Evolutionary conservation across 225 moss, liverwort and hornwort species (phyloP), one percentile per base, ranked within the genome.

Genomic region (Asterella californica): DNA sequence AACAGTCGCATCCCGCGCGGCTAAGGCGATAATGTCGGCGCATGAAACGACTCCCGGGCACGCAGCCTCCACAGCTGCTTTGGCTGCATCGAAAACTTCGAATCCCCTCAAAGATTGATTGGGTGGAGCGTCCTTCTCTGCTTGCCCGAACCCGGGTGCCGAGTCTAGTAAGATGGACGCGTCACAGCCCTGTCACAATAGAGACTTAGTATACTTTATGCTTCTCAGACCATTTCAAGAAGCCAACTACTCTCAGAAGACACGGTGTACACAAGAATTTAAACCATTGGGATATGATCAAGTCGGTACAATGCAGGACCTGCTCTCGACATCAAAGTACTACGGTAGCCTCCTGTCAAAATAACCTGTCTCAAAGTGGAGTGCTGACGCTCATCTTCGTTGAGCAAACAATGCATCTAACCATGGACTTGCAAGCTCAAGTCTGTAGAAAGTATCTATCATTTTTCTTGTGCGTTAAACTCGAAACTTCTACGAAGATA

Each of bases 21-120:
- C 90, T 32, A 85, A 87, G 9, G 91, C 89, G 37, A 93, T 49
- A 19, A 93, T 90, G 29, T 93, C 88, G 17, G 91, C 87, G 76
- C 92, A 93, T 0, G 91, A 93, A 7, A 93, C 90, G 0, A 85
- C 32, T 0, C 89, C 89, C 0, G 89, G 93, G 46, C 93, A 93
- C 0, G 82, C 90, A 19, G 82, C 70, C 68, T 93, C 93, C 22
- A 93, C 88, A 45, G 90, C 91, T 15, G 83, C 87, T 79, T 93
- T 93, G 34, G 89, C 87, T 1, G 87, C 85, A 25, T 93, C 93
- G 11, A 91, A 79, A 53, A 49, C 87, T 59, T 74, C 15, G 1
- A 78, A 83, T 1, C 86, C 86, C 64, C 86, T 69, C 69, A 86
- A 36, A 6, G 86, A 83, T 48, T 59, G 75, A 70, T 86, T 86